A percentile compares a stretch with the other conserved stretches of the same genome.
Conservation (phyloP, 306 rosid genomes). For the Clitoria ternatea region DNA sequence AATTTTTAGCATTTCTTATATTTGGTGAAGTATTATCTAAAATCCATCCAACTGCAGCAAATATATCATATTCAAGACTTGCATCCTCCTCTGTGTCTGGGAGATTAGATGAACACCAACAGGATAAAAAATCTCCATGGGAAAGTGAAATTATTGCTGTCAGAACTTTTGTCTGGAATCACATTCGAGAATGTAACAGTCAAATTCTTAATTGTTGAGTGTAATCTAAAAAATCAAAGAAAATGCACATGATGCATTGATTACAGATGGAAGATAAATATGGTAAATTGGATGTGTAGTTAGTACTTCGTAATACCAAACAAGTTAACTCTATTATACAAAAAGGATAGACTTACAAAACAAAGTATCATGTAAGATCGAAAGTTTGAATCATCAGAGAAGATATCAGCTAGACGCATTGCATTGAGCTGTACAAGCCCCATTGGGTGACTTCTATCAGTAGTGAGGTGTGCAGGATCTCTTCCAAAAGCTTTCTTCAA, state of each 20-base stretch:
- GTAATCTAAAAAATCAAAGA: slow-evolving; percentile 26
- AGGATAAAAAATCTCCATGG: slow-evolving; percentile 78
- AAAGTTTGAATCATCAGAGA: slow-evolving; percentile 94
- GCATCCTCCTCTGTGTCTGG: slow-evolving; percentile 76
- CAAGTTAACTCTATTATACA: slow-evolving; percentile 17
- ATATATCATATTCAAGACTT: slow-evolving; percentile 72
- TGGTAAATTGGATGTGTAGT: neutral
- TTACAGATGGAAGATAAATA: slow-evolving; percentile 9
- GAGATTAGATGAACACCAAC: slow-evolving; percentile 94
- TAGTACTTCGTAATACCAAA: neutral
- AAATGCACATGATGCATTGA: slow-evolving; percentile 17
- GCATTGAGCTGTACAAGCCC: slow-evolving; percentile 97
- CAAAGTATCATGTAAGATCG: slow-evolving; percentile 68
- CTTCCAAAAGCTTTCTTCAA: slow-evolving; percentile 69
- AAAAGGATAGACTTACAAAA: slow-evolving; percentile 57
- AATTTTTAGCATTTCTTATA: slow-evolving; percentile 30
- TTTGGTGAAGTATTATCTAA: slow-evolving; percentile 55
- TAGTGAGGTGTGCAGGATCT: slow-evolving; percentile 38
- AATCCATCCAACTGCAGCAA: slow-evolving; percentile 88
- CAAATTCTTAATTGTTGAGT: slow-evolving; percentile 21
- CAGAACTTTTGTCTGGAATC: slow-evolving; percentile 81
- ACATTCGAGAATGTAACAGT: slow-evolving; percentile 40
- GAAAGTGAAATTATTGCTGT: slow-evolving; percentile 79
- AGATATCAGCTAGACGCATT: slow-evolving; percentile 88
- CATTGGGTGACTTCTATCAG: slow-evolving; percentile 56